Evolutionary conservation across 345 rosid genomes (phyloP).

Genomic region (Salix brachista): DNA sequence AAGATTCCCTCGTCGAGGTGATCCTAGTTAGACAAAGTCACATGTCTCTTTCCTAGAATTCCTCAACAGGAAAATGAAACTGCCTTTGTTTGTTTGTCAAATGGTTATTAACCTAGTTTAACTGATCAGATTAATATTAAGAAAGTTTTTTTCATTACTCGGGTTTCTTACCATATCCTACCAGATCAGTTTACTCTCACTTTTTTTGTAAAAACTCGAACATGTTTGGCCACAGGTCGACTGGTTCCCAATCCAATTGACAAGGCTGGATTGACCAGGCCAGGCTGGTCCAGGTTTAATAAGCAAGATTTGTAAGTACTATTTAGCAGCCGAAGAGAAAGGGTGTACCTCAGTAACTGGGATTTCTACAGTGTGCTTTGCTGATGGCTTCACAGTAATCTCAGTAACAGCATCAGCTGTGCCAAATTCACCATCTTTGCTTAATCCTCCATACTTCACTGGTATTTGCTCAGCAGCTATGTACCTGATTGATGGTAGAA

Average conservation of each 20-base stretch:
- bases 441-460: slow-evolving; percentile 28
- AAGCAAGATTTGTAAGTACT: background rate
- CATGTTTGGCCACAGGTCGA: too few species aligned
- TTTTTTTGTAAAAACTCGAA: too few species aligned
- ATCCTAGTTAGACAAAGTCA: background rate
- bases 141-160: too few species aligned
- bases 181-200: too few species aligned
- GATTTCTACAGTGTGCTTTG: slow-evolving; percentile 30
- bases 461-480: slow-evolving; percentile 27
- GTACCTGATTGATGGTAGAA: background rate
- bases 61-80: background rate
- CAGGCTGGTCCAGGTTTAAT: too few species aligned
- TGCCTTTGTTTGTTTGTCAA: background rate
- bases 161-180: too few species aligned
- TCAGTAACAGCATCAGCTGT: slow-evolving; percentile 26
- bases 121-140: too few species aligned
- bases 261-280: too few species aligned
- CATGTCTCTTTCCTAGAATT: background rate
- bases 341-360: slow-evolving; percentile 26
- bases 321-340: background rate
- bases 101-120: too few species aligned
- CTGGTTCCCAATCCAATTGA: too few species aligned
- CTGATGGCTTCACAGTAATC: slow-evolving; percentile 22
- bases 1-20: background rate
- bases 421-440: slow-evolving; percentile 24